These are phyloP conservation scores for Botrytis sinoallii DNA, from an alignment of 2,329 filamentous ascomycete genomes.

Conservation along the genomic window DNA sequence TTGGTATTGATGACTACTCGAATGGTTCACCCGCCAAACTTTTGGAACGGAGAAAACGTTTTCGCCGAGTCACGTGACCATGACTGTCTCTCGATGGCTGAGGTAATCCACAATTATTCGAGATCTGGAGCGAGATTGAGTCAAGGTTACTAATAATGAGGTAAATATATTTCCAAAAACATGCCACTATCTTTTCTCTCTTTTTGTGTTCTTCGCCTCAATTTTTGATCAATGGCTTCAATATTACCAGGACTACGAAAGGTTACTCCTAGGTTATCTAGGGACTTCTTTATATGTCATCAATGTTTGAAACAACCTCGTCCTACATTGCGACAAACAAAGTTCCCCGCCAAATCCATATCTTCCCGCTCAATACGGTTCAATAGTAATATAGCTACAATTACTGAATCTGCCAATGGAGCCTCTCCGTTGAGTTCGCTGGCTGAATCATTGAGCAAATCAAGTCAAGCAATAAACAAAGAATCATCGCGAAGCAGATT, in stretches of 20 bases:
- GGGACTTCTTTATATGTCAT: constrained; percentile 36
- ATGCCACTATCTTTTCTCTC: not conserved
- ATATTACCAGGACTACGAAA: constrained; percentile 34
- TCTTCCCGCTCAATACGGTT: constrained; percentile 33
- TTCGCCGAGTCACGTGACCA: not conserved
- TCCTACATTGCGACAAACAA: constrained; percentile 16
- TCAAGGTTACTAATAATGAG: not conserved
- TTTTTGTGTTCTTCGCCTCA: not conserved
- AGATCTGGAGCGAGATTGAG: constrained; percentile 1
- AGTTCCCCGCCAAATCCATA: constrained; percentile 28
- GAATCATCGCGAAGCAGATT: constrained; percentile 22
- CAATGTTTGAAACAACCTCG: constrained; percentile 31
- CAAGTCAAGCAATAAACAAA: constrained; percentile 30
- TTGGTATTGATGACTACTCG: not conserved
- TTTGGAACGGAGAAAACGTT: not conserved
- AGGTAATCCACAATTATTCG: constrained; percentile 1
- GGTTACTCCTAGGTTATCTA: constrained; percentile 32
- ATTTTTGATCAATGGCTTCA: constrained; percentile 34
- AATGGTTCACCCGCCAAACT: not conserved
- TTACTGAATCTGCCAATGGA: constrained; percentile 10
- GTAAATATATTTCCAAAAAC: not conserved
- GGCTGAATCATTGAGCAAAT: not conserved
- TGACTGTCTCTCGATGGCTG: not conserved
- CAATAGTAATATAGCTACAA: constrained; percentile 31
- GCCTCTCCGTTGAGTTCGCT: constrained; percentile 27